Conservation (phyloP, 1,284 basidiomycete species). For the Fomitopsis pinicola region DNA sequence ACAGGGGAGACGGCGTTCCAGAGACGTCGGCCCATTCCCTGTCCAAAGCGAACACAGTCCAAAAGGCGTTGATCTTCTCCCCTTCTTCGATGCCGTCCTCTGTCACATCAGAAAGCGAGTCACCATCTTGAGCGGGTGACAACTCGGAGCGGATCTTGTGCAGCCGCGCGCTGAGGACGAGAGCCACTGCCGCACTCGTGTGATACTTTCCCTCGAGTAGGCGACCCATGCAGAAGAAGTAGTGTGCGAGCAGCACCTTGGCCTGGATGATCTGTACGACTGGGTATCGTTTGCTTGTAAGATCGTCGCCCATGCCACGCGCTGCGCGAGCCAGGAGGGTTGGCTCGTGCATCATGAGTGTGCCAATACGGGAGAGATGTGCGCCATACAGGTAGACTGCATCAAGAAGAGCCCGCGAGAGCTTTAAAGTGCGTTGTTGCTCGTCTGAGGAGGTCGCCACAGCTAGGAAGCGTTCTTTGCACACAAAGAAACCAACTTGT, state of each 20-base stretch:
- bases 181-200: slow-evolving; percentile 36
- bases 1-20: slow-evolving; percentile 30
- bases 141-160: slow-evolving; percentile 27
- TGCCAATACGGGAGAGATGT: slow-evolving; percentile 17
- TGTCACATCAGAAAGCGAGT: slow-evolving; percentile 25
- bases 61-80: slow-evolving; percentile 44
- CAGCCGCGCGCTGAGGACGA: slow-evolving; percentile 33
- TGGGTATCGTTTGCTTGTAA: slow-evolving; percentile 29
- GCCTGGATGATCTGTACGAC: slow-evolving; percentile 41
- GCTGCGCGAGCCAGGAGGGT: slow-evolving; percentile 26
- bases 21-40: slow-evolving; percentile 36
- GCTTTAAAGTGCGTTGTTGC: slow-evolving; percentile 17
- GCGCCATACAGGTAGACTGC: slow-evolving; percentile 23
- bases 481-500: slow-evolving; percentile 38
- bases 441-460: slow-evolving; percentile 11
- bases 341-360: slow-evolving; percentile 18
- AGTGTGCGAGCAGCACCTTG: slow-evolving; percentile 41
- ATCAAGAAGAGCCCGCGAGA: slow-evolving; percentile 16
- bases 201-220: slow-evolving; percentile 42
- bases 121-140: not conserved
- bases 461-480: slow-evolving; percentile 29
- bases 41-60: slow-evolving; percentile 40
- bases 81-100: slow-evolving; percentile 36
- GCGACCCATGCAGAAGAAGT: slow-evolving; percentile 37
- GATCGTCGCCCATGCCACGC: slow-evolving; percentile 13